Percentiles rank a stretch among this genome's conserved stretches.
Evolutionary conservation across 2,329 filamentous ascomycete genomes (phyloP).

Genomic region (Lecanicillium sp.): DNA sequence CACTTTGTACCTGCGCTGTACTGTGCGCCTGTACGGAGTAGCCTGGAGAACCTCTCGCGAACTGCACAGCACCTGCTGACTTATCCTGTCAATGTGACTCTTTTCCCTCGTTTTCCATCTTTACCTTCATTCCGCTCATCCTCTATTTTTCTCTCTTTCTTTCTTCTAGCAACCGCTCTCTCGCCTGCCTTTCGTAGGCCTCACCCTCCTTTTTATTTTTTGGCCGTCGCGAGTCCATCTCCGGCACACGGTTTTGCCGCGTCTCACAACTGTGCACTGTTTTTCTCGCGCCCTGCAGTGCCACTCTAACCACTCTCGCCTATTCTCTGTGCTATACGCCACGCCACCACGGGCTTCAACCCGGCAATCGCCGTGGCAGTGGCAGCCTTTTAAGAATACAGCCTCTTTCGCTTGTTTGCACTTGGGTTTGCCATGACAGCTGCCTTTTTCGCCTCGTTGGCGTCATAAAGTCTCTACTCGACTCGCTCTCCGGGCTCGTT

Average conservation of each 20-base stretch:
- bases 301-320: neutral
- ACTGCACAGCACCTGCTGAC: no score
- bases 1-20: no score
- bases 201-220: slow-evolving; percentile 11
- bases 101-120: slow-evolving; percentile 4
- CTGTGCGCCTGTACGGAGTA: no score
- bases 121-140: neutral
- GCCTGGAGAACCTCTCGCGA: no score
- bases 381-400: neutral
- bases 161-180: neutral
- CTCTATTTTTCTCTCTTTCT: neutral
- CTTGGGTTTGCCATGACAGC: neutral
- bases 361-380: neutral
- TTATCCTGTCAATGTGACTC: slow-evolving; percentile 13
- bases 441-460: slow-evolving; percentile 4
- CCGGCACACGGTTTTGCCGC: neutral
- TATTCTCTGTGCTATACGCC: slow-evolving; percentile 2
- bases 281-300: neutral
- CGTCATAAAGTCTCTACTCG: slow-evolving; percentile 3
- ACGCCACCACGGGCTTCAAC: slow-evolving; percentile 1
- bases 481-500: slow-evolving; percentile 4
- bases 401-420: neutral
- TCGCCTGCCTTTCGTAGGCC: slow-evolving; percentile 9
- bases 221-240: neutral
- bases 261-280: neutral